phyloP scores from a whole-genome alignment of 2,329 filamentous ascomycete genomes.

The Helotiales sp. region DNA sequence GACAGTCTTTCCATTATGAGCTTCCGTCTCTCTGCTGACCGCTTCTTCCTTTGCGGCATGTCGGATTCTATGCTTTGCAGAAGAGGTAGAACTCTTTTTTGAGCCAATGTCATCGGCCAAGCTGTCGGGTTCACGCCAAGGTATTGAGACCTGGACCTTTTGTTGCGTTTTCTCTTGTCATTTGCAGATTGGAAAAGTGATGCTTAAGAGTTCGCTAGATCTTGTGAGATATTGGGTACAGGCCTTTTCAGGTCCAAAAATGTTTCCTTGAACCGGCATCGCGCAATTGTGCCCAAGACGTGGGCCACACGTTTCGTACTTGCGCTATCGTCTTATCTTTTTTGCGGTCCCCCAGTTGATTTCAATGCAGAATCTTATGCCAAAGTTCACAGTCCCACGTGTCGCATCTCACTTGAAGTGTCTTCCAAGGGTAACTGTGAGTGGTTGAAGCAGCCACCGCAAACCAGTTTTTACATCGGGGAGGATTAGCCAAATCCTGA shows the following conservation, averaged over 20 bases:
- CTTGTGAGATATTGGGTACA: no score
- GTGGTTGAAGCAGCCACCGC: not conserved
- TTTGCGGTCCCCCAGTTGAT: no score
- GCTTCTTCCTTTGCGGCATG: conserved; percentile 1
- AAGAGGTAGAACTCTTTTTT: not conserved
- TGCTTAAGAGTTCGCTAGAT: no score
- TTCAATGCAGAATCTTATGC: not conserved
- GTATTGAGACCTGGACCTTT: not conserved
- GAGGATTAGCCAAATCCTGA: not conserved
- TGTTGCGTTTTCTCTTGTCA: not conserved
- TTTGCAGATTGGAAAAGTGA: no score
- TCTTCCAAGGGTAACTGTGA: not conserved
- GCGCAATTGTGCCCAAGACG: no score
- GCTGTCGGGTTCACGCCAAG: not conserved
- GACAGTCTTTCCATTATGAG: not conserved
- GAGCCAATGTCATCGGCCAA: not conserved
- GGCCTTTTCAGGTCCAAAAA: no score
- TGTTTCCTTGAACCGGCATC: no score
- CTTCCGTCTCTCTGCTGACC: conserved; percentile 1
- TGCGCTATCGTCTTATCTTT: no score
- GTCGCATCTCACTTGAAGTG: not conserved
- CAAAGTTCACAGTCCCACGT: not conserved
- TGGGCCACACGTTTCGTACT: no score
- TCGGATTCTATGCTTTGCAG: not conserved
- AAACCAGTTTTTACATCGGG: not conserved